Conservation (phyloP, 208 protist genomes). For the Vickermania ingenoplastis region DNA sequence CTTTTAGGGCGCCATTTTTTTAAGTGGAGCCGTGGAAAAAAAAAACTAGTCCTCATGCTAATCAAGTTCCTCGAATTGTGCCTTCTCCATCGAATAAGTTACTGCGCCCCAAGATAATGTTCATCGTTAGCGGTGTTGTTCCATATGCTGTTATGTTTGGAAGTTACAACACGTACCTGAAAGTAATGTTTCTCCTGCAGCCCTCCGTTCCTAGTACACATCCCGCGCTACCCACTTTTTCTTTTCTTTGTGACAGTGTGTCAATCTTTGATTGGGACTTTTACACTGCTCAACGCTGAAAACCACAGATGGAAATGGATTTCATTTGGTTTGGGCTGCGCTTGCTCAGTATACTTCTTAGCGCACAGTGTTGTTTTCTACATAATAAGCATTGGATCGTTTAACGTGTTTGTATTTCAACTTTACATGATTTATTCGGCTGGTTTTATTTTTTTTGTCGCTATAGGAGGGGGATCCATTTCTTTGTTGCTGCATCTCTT, state of each 20-base stretch:
- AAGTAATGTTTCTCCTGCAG: slow-evolving; percentile 60
- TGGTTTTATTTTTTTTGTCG: neutral
- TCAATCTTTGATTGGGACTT: slow-evolving; percentile 82
- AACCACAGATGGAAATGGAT: slow-evolving; percentile 92
- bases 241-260: slow-evolving; percentile 86
- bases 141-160: slow-evolving; percentile 93
- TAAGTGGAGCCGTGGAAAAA: slow-evolving; percentile 12
- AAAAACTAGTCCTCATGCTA: slow-evolving; percentile 75
- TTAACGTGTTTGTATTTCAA: neutral
- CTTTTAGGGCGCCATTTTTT: slow-evolving; percentile 66
- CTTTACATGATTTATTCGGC: neutral
- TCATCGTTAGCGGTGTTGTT: slow-evolving; percentile 83
- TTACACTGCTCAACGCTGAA: slow-evolving; percentile 91
- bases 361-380: slow-evolving; percentile 53
- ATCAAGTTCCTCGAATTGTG: slow-evolving; percentile 88
- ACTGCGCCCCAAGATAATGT: slow-evolving; percentile 13
- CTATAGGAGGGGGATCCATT: neutral
- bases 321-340: slow-evolving; percentile 78
- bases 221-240: too few species aligned
- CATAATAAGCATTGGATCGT: neutral
- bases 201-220: too few species aligned
- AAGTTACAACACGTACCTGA: neutral
- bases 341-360: slow-evolving; percentile 76
- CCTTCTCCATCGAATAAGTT: slow-evolving; percentile 66
- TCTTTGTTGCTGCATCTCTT: neutral